A percentile compares a stretch with the other conserved stretches of the same genome.
Conservation (phyloP, 2,329 filamentous ascomycete species). For the Monilinia vaccinii-corymbosi region DNA sequence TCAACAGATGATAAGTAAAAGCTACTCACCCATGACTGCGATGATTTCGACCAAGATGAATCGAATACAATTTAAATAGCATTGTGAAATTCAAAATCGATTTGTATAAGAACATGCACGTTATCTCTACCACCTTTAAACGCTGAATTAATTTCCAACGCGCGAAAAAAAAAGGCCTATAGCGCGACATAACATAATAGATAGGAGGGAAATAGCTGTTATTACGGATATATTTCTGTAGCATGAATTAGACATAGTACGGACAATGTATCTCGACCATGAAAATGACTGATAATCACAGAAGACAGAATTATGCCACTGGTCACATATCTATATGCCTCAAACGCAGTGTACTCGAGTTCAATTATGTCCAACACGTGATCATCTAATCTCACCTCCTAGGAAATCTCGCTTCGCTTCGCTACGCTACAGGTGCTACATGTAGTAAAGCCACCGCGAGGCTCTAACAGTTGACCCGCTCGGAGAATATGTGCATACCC, state of each 20-base stretch:
- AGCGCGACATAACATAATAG: neutral
- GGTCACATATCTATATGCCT: neutral
- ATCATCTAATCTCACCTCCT: neutral
- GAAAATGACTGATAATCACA: neutral
- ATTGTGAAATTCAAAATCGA: no score
- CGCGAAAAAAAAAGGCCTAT: neutral
- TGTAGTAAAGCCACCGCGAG: no score
- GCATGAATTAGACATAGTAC: neutral
- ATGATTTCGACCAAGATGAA: neutral
- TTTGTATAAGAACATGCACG: no score
- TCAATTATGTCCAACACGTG: no score
- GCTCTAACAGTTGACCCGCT: no score
- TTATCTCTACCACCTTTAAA: no score
- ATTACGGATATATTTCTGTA: neutral
- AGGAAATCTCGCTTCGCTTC: no score
- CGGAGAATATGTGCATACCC: neutral
- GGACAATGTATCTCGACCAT: neutral
- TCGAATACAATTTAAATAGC: neutral
- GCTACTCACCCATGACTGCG: neutral
- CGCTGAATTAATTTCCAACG: no score
- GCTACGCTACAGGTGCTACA: neutral
- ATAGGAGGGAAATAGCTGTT: neutral
- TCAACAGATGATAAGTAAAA: neutral
- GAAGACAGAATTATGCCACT: neutral
- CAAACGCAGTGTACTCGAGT: neutral